Conservation (phyloP, 83 land plant species). For the Picea engelmannii region DNA sequence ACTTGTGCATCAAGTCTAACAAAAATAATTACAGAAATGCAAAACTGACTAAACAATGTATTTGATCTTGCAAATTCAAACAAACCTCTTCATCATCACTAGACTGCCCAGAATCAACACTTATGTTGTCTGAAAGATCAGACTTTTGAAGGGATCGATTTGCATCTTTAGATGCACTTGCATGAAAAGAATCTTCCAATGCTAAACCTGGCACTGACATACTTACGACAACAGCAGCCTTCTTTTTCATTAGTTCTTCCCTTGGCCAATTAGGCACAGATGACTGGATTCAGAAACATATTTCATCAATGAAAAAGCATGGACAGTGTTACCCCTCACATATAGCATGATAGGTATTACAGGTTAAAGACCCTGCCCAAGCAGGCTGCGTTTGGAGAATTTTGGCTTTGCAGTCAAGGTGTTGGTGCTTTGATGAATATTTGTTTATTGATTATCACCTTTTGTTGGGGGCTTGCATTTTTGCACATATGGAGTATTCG, state of each 20-base stretch:
- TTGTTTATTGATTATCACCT: no score
- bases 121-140: conserved; percentile 67
- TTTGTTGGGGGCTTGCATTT: no score
- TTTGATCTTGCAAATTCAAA: no score
- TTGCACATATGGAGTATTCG: no score
- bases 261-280: conserved; percentile 95
- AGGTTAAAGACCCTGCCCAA: no score
- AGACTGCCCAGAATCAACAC: conserved; percentile 66
- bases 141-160: conserved; percentile 40
- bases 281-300: conserved; percentile 57
- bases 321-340: no score
- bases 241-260: conserved; percentile 89
- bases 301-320: not conserved
- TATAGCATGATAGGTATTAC: no score
- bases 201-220: conserved; percentile 33
- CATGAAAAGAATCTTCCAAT: conserved; percentile 38
- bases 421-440: no score
- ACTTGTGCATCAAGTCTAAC: not conserved
- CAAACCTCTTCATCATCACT: conserved; percentile 89
- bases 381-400: no score
- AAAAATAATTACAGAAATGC: not conserved
- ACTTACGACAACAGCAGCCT: conserved; percentile 55
- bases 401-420: no score
- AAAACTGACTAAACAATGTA: not conserved
- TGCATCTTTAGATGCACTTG: conserved; percentile 45